Conservation (phyloP, 441 rosid genomes). For the Capsella rubella region DNA sequence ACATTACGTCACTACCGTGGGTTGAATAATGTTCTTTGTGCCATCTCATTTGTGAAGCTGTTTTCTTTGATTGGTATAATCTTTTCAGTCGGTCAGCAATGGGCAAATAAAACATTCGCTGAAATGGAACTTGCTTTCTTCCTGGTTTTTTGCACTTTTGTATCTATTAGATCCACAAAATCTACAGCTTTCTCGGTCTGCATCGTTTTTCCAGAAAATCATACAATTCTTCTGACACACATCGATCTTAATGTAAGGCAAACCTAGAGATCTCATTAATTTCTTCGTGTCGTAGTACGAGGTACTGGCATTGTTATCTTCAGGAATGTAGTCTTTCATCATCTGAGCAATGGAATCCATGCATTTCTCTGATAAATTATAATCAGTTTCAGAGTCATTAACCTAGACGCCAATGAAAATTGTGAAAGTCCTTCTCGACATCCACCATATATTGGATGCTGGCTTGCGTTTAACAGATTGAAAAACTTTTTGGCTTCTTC, state of each 20-base stretch:
- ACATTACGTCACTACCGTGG: neutral
- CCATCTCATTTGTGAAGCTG: neutral
- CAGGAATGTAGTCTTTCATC: conserved; percentile 9
- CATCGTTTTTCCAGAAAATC: neutral
- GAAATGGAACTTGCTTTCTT: neutral
- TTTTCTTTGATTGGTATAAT: neutral
- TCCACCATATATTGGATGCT: conserved; percentile 4
- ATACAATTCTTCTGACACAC: conserved; percentile 14
- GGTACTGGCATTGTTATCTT: neutral
- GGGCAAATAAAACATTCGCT: neutral
- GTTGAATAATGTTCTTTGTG: neutral
- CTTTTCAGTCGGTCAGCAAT: neutral
- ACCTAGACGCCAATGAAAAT: neutral
- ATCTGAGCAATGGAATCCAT: conserved; percentile 8
- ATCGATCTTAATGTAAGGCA: neutral
- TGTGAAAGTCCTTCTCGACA: conserved; percentile 4
- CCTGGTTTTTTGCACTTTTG: neutral
- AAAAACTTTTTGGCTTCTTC: conserved; percentile 4
- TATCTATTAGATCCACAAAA: neutral
- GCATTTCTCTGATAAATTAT: conserved; percentile 21
- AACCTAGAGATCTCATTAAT: neutral
- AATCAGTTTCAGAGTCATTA: conserved; percentile 1
- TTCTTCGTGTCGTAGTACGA: neutral
- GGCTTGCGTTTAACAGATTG: neutral
- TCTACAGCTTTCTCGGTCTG: neutral